Conservation (phyloP, 208 protist species). For the Trypanosoma congolense region DNA sequence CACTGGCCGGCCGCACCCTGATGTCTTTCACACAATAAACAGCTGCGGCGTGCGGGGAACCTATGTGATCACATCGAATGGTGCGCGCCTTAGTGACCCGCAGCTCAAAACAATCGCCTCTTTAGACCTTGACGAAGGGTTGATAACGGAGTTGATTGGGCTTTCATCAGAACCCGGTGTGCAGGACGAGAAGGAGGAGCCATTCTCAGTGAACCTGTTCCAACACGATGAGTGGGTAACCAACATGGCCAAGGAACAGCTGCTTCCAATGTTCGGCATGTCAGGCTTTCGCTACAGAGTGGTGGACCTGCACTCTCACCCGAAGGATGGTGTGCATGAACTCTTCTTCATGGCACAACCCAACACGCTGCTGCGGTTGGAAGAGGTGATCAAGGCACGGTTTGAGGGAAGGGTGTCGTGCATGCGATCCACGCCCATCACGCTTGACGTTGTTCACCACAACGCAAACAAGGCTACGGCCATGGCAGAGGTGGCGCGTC, state of each 20-base stretch:
- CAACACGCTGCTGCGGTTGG: slow-evolving; percentile 22
- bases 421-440: slow-evolving; percentile 26
- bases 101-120: slow-evolving; percentile 24
- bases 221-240: slow-evolving; percentile 48
- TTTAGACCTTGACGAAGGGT: slow-evolving; percentile 32
- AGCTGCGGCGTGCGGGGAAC: slow-evolving; percentile 30
- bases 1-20: slow-evolving; percentile 53
- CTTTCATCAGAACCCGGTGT: slow-evolving; percentile 13
- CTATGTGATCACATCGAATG: slow-evolving; percentile 80
- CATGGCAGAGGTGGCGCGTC: slow-evolving; percentile 31
- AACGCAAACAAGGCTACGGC: slow-evolving; percentile 44
- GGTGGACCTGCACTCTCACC: slow-evolving; percentile 12
- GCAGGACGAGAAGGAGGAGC: background rate
- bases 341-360: slow-evolving; percentile 34
- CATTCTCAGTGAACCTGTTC: slow-evolving; percentile 42
- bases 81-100: slow-evolving; percentile 45
- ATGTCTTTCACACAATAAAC: slow-evolving; percentile 58
- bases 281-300: slow-evolving; percentile 48
- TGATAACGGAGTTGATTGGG: slow-evolving; percentile 46
- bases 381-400: slow-evolving; percentile 24
- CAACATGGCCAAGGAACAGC: slow-evolving; percentile 35
- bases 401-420: slow-evolving; percentile 27
- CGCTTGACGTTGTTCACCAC: slow-evolving; percentile 25
- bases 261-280: slow-evolving; percentile 40
- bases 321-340: slow-evolving; percentile 27